A percentile compares a stretch with the other conserved stretches of the same genome.
Conservation (phyloP, 495 filamentous ascomycete species). For the Copromyces sp. region DNA sequence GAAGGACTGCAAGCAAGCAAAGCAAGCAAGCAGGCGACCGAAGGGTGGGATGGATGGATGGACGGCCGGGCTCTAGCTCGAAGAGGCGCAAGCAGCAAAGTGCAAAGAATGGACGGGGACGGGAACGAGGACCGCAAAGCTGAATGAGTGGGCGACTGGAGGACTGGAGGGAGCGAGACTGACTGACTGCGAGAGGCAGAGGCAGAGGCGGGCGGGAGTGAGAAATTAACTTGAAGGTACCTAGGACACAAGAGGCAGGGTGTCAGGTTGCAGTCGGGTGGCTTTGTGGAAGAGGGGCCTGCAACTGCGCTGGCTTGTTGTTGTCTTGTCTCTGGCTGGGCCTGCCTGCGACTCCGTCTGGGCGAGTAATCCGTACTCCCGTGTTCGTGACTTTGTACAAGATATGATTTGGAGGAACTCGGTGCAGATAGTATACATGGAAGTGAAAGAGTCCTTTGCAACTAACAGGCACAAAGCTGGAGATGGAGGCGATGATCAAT, state of each 20-base stretch:
- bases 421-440: not conserved
- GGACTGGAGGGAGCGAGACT: not conserved
- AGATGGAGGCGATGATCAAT: not conserved
- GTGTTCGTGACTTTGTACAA: not conserved
- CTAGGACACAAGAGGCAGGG: conserved; percentile 8
- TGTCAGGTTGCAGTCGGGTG: conserved; percentile 4
- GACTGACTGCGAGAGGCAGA: not conserved
- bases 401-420: not conserved
- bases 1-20: conserved; percentile 6
- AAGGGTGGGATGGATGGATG: conserved; percentile 15
- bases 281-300: conserved; percentile 1
- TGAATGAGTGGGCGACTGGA: not conserved
- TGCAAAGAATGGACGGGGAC: not conserved
- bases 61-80: conserved; percentile 8
- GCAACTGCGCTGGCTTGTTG: not conserved
- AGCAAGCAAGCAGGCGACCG: conserved; percentile 8
- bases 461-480: not conserved
- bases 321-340: not conserved
- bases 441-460: not conserved
- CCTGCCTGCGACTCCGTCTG: not conserved
- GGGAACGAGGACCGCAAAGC: not conserved
- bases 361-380: not conserved
- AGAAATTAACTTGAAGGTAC: no score
- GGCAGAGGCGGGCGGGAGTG: conserved; percentile 7
- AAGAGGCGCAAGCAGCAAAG: not conserved